A percentile compares a stretch with the other conserved stretches of the same genome.
These are phyloP conservation scores for Globisporangium nunn DNA, from an alignment of 352 stramenopile genomes.

Conservation along the genomic window DNA sequence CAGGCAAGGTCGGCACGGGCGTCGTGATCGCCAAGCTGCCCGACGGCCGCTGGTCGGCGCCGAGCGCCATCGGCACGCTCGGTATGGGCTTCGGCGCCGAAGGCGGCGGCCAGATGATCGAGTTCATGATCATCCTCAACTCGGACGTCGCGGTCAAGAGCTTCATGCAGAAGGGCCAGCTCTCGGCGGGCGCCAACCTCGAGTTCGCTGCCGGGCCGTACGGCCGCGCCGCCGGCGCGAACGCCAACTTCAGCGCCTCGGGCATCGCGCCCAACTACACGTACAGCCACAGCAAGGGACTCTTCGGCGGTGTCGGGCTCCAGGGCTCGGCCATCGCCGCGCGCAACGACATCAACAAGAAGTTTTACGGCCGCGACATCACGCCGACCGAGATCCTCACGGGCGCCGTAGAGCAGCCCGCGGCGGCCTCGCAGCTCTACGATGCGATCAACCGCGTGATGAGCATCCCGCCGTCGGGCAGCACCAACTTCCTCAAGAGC, in stretches of 20 bases:
- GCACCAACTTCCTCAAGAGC: slow-evolving; percentile 38
- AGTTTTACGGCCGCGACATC: slow-evolving; percentile 86
- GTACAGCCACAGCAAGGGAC: slow-evolving; percentile 83
- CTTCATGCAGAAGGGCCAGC: slow-evolving; percentile 80
- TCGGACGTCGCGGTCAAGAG: slow-evolving; percentile 89
- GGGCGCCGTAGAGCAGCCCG: slow-evolving; percentile 72
- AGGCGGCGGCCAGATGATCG: slow-evolving; percentile 73
- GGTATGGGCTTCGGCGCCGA: slow-evolving; percentile 85
- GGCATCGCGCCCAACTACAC: slow-evolving; percentile 83
- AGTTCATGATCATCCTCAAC: slow-evolving; percentile 92
- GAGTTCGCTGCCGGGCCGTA: slow-evolving; percentile 80
- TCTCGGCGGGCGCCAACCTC: slow-evolving; percentile 78
- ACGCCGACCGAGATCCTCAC: slow-evolving; percentile 80
- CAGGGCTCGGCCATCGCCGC: slow-evolving; percentile 79
- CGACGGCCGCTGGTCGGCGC: slow-evolving; percentile 93
- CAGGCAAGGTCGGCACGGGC: slow-evolving; percentile 80
- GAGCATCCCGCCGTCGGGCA: slow-evolving; percentile 63
- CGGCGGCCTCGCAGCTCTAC: slow-evolving; percentile 75
- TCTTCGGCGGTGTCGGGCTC: slow-evolving; percentile 77
- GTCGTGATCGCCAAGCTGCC: slow-evolving; percentile 92
- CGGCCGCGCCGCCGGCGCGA: slow-evolving; percentile 64
- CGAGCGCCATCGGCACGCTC: slow-evolving; percentile 90
- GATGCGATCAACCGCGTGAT: slow-evolving; percentile 70
- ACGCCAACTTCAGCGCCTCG: slow-evolving; percentile 68
- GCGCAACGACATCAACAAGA: slow-evolving; percentile 77